Conservation (phyloP, 768 basidiomycete species). For the Agrocybe praecox region DNA sequence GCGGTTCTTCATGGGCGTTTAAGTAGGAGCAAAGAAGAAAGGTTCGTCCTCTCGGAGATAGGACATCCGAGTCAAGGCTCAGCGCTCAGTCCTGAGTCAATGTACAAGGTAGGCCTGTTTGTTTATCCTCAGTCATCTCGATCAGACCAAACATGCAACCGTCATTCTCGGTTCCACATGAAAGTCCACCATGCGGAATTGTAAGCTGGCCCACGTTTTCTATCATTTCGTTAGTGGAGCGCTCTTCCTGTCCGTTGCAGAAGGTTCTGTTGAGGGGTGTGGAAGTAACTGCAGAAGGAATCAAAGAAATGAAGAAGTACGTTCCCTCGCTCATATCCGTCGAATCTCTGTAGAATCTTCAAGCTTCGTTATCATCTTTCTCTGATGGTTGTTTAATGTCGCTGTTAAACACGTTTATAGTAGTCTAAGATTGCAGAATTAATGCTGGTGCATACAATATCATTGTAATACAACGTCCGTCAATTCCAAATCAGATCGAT, state of each 20-base stretch:
- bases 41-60: too few relatives aligned
- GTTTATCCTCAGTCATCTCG: slow-evolving; percentile 22
- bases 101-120: too few relatives aligned
- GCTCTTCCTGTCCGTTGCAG: slow-evolving; percentile 17
- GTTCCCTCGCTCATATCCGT: slow-evolving; percentile 11
- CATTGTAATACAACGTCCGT: slow-evolving; percentile 28
- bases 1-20: too few relatives aligned
- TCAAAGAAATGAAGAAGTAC: slow-evolving; percentile 6
- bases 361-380: too few relatives aligned
- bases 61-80: too few relatives aligned
- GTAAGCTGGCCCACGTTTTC: slow-evolving; percentile 20
- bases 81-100: too few relatives aligned
- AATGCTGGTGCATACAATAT: slow-evolving; percentile 24
- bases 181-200: slow-evolving; percentile 20
- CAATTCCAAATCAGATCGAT: slow-evolving; percentile 9
- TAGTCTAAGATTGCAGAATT: slow-evolving; percentile 12
- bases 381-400: too few relatives aligned
- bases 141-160: slow-evolving; percentile 19
- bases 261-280: slow-evolving; percentile 17
- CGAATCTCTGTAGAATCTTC: neutral
- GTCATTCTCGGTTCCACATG: slow-evolving; percentile 20
- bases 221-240: slow-evolving; percentile 20
- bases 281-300: slow-evolving; percentile 5
- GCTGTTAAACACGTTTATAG: too few relatives aligned
- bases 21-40: too few relatives aligned